Evolutionary conservation across 768 basidiomycete species (phyloP).

Genomic region (Ramaria sp.): DNA sequence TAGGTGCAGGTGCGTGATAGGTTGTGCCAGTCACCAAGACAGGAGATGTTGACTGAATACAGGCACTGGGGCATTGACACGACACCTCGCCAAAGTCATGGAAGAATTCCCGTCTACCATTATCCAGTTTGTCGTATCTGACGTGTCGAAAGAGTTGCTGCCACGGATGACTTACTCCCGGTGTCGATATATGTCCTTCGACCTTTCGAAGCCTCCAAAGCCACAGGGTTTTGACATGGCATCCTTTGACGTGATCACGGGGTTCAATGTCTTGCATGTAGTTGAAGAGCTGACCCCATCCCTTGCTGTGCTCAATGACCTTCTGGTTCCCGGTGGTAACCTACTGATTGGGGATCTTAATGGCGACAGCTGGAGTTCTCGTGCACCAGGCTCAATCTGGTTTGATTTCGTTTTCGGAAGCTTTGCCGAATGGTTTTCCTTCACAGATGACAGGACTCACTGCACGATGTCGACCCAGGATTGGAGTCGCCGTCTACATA

Average conservation of each 20-base stretch:
- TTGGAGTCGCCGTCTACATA: neutral
- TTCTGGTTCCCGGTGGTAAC: conserved; percentile 14
- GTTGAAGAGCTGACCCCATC: conserved; percentile 7
- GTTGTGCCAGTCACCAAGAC: neutral
- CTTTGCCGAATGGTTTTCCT: conserved; percentile 14
- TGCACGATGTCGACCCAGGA: neutral
- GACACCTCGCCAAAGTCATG: conserved; percentile 11
- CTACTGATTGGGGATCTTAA: conserved; percentile 13
- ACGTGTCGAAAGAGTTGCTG: conserved; percentile 13
- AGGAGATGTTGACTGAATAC: neutral
- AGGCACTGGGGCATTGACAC: conserved; percentile 13
- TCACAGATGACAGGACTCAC: conserved; percentile 9
- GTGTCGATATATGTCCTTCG: conserved; percentile 8
- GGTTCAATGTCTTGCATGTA: conserved; percentile 14
- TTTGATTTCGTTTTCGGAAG: conserved; percentile 11
- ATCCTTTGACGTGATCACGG: conserved; percentile 14
- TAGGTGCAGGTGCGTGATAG: conserved; percentile 10
- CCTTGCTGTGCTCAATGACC: conserved; percentile 5
- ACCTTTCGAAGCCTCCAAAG: conserved; percentile 10
- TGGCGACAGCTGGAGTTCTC: conserved; percentile 7
- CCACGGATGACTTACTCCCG: conserved; percentile 10
- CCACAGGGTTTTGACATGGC: conserved; percentile 11
- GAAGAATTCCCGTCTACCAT: conserved; percentile 1
- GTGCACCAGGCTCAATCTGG: conserved; percentile 11
- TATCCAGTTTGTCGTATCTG: conserved; percentile 15